phyloP scores from a whole-genome alignment of 148 eudicot genomes.

The Silene uniflora region DNA sequence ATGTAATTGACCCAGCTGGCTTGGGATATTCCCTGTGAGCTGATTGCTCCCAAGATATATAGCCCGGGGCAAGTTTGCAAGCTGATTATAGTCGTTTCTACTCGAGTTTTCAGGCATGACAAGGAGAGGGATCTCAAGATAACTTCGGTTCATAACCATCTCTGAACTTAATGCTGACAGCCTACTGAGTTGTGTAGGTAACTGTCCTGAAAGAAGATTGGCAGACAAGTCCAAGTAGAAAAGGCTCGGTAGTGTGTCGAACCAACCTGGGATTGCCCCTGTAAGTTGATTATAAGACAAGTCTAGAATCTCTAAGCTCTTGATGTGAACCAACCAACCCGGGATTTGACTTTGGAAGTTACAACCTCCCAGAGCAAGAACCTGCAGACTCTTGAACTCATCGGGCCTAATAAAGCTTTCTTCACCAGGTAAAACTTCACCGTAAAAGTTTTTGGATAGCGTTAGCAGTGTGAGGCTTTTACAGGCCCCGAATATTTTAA shows the following conservation, averaged over 20 bases:
- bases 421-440: slow-evolving; percentile 49
- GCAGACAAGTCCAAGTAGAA: slow-evolving; percentile 74
- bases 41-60: slow-evolving; percentile 49
- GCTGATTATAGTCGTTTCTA: slow-evolving; percentile 40
- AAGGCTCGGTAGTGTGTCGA: slow-evolving; percentile 46
- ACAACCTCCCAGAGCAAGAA: slow-evolving; percentile 70
- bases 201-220: slow-evolving; percentile 48
- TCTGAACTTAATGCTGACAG: slow-evolving; percentile 45
- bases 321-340: slow-evolving; percentile 49
- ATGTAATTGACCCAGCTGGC: slow-evolving; percentile 48
- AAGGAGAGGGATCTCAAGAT: slow-evolving; percentile 65
- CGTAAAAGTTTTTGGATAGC: slow-evolving; percentile 52
- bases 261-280: slow-evolving; percentile 68
- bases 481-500: slow-evolving; percentile 46
- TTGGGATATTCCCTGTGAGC: slow-evolving; percentile 56
- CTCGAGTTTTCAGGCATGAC: slow-evolving; percentile 49
- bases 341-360: slow-evolving; percentile 56
- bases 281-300: slow-evolving; percentile 49
- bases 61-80: slow-evolving; percentile 37
- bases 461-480: slow-evolving; percentile 55
- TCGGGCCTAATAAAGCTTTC: slow-evolving; percentile 25
- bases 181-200: slow-evolving; percentile 42
- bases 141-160: slow-evolving; percentile 28
- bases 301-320: slow-evolving; percentile 56
- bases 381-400: slow-evolving; percentile 48